Percentiles rank a stretch among this genome's conserved stretches.
phyloP scores from a whole-genome alignment of 2,329 filamentous ascomycete species.

The Calonectria crousiana region DNA sequence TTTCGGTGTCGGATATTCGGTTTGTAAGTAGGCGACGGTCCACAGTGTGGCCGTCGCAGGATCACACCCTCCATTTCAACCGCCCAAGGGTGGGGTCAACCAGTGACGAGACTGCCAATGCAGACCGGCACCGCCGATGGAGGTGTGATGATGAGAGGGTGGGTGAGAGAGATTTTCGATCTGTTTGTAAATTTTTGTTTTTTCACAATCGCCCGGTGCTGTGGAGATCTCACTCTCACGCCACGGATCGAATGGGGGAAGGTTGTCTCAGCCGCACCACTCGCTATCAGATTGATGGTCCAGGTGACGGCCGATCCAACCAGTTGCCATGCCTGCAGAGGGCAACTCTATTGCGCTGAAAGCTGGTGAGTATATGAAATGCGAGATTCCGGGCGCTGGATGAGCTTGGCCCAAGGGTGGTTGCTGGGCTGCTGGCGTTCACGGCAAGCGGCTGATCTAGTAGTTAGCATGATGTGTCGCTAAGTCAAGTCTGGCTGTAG shows the following conservation, averaged over 20 bases:
- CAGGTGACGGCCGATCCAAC: constrained; percentile 14
- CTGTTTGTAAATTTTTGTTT: constrained; percentile 21
- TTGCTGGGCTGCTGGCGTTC: constrained; percentile 55
- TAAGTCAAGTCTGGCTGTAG: constrained; percentile 27
- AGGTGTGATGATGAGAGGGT: constrained; percentile 15
- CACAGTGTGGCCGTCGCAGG: constrained; percentile 18
- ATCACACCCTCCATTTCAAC: constrained; percentile 23
- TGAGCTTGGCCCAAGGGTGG: constrained; percentile 54
- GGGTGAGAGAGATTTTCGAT: constrained; percentile 16
- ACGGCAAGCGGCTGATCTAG: constrained; percentile 51
- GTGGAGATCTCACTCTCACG: constrained; percentile 5
- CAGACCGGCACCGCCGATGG: constrained; percentile 16
- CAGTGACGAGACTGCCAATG: constrained; percentile 24
- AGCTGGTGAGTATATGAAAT: constrained; percentile 44
- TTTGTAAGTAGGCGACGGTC: constrained; percentile 19
- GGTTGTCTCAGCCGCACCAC: constrained; percentile 15
- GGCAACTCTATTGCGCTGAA: constrained; percentile 43
- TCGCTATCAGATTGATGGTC: constrained; percentile 25
- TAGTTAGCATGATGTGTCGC: constrained; percentile 37
- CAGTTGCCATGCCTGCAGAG: constrained; percentile 21
- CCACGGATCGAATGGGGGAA: not conserved
- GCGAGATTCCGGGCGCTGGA: constrained; percentile 49
- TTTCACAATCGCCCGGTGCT: constrained; percentile 25
- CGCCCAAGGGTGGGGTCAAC: constrained; percentile 30
- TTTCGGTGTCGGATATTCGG: constrained; percentile 37